Base-by-base conservation (phyloP, 1,284 basidiomycete genomes). In the Lignosus rhinocerotis region DNA sequence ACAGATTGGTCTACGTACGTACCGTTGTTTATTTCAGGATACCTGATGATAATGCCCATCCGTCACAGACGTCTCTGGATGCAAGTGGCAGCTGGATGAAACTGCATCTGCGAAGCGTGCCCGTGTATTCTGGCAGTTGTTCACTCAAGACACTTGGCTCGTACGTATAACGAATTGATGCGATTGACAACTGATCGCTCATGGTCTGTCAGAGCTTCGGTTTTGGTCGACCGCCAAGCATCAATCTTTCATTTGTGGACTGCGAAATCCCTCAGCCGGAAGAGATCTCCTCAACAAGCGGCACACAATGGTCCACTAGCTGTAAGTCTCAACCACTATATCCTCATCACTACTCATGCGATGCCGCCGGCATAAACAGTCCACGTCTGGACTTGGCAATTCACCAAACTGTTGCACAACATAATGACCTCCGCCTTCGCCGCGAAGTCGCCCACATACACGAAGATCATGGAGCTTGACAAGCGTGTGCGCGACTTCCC, bases 1-100 rank as follows among this genome's bases (percentile, higher is more conserved):
- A 43, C 65, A 90, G 88, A 82, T 88, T 65, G 87, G 87, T 34
- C 74, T 90, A 42, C 86, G 87, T 89, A 69, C 59, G 83, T 46
- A 14, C 25, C 21, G 3, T 45, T 43, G 17, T 10, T 43, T 19
- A 1, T 1, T 43, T 17, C 41, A 5, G n/a, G 6, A 17, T 17
- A 21, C n/a, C 41, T 7, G 6, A 12, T 11, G 36, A n/a, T 39
- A 3, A 38, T 14, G 10, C 31, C 52, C 17, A 46, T 19, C 12
- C 2, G 6, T 17, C 50, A 4, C 56, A 90, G 88, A 90, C 69
- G 76, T 88, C 14, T 82, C 85, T 59, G 77, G 82, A 53, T 74
- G 76, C 16, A 76, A 82, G 46, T 90, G 87, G 82, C 78, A 81
- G 17, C 76, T 87, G 10, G 76, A 78, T 38, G 72, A 76, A 25